Evolutionary conservation across 2,329 filamentous ascomycete species (phyloP), one percentile per base, ranked within the genome.

Genomic region (Arthrobotrys sphaeroides): DNA sequence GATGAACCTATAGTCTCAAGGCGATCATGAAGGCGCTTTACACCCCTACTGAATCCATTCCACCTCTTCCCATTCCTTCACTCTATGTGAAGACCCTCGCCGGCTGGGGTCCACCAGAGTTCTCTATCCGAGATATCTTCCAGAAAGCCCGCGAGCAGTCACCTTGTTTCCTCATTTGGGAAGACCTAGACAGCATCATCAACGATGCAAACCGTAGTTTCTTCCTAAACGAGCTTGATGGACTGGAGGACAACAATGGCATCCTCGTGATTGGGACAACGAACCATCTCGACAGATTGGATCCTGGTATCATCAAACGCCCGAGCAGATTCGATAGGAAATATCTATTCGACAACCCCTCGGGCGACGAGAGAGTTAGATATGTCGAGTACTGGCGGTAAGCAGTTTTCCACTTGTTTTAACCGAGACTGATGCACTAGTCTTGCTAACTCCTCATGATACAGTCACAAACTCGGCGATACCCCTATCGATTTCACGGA

Each of bases 191-290:
- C 80, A 88, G 87, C 6, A 85, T 91, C 33, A 86, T 92, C 47
- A 85, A 84, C 9, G 86, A 89, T 64, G 77, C 80, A 1, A 87
- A 90, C 12, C 85, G 90, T 26, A 88, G 86, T 61, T 91, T 90
- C 83, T 92, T 92, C 82, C 84, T 91, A 53, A 92, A 91, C 80
- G 89, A 91, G 81, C 87, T 91, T 2, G 90, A 92, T 77, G 90
- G 90, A 0, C 86, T 92, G 9, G 87, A 88, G 78, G 86, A 85
- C 77, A 92, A 92, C 77, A 88, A 91, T 77, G 90, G 90, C 9
- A 90, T 91, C 61, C 86, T 91, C 78, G 90, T 92, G 83, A 85
- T 90, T 26, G 88, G 87, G 28, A 88, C 86, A 62, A 90, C 89
- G 0, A 90, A 90, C 79, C 86, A 88, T 62, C 72, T 91, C 3